Evolutionary conservation across 2,329 filamentous ascomycete species (phyloP).

Genomic region (Phaeosphaeria sp.): DNA sequence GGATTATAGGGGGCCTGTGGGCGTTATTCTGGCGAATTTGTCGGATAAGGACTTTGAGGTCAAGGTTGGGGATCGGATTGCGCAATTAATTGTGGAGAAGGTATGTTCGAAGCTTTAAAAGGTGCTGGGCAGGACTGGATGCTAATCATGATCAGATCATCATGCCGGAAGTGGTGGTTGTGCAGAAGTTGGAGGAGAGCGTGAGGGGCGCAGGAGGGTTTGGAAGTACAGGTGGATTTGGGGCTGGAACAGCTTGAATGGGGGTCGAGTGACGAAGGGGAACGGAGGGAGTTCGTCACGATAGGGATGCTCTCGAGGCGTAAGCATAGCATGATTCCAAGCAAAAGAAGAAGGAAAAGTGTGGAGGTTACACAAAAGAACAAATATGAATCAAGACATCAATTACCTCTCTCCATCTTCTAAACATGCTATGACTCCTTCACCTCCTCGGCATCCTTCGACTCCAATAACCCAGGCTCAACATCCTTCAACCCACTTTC

Average conservation of each 20-base stretch:
- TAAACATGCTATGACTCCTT: not conserved
- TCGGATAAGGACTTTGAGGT: constrained; percentile 80
- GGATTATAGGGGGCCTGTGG: constrained; percentile 93
- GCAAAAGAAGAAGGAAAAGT: not conserved
- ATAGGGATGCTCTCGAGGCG: not conserved
- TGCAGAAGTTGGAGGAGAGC: constrained; percentile 86
- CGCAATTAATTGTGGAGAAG: constrained; percentile 91
- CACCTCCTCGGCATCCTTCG: not conserved
- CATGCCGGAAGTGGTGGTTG: constrained; percentile 90
- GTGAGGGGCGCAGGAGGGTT: constrained; percentile 81
- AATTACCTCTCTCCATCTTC: not conserved
- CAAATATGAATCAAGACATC: not conserved
- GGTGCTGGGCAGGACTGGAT: too few species aligned
- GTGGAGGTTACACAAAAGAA: not conserved
- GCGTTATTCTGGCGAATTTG: constrained; percentile 95
- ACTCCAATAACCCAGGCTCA: not conserved
- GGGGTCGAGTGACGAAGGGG: too few species aligned
- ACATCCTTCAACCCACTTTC: constrained; percentile 6
- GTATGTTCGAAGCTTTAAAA: constrained; percentile 43
- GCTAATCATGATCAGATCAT: constrained; percentile 66
- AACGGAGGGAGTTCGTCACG: too few species aligned
- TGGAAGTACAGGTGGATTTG: constrained; percentile 49
- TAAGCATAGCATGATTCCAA: not conserved
- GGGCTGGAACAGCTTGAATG: constrained; percentile 11
- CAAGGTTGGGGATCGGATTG: constrained; percentile 86